Evolutionary conservation across 148 eudicot genomes (phyloP).

Genomic region (Selenicereus undatus): DNA sequence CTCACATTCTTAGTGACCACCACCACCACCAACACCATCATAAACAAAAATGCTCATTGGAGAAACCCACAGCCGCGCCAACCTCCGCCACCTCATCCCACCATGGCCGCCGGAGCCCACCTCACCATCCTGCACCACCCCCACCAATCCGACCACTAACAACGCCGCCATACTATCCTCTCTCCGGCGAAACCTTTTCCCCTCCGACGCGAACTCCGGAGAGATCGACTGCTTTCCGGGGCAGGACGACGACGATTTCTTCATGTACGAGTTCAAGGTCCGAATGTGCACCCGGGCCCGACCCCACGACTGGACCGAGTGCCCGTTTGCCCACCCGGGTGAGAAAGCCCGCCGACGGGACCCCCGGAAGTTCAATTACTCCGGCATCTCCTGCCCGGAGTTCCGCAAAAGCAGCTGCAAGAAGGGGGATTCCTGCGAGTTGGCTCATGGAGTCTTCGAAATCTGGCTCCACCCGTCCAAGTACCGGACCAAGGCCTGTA

Average conservation of each 20-base stretch:
- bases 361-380: slow-evolving; percentile 54
- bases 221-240: slow-evolving; percentile 24
- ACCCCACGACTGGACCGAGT: slow-evolving; percentile 88
- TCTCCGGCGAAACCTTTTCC: slow-evolving; percentile 30
- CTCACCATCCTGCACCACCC: slow-evolving; percentile 10
- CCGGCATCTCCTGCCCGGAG: slow-evolving; percentile 73
- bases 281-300: slow-evolving; percentile 58
- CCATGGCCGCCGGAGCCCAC: slow-evolving; percentile 35
- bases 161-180: slow-evolving; percentile 31
- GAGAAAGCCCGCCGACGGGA: slow-evolving; percentile 83
- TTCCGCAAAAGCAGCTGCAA: slow-evolving; percentile 57
- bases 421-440: slow-evolving; percentile 71
- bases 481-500: slow-evolving; percentile 1
- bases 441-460: slow-evolving; percentile 82
- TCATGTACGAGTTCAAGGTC: slow-evolving; percentile 76
- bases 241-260: slow-evolving; percentile 47
- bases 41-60: slow-evolving; percentile 40
- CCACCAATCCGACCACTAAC: slow-evolving; percentile 9
- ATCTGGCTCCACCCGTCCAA: slow-evolving; percentile 74
- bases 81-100: slow-evolving; percentile 35
- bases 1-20: slow-evolving; percentile 13
- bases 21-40: not conserved
- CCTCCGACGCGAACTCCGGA: slow-evolving; percentile 4
- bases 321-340: slow-evolving; percentile 76
- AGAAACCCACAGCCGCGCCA: slow-evolving; percentile 19